Evolutionary conservation across 352 stramenopile species (phyloP).

Genomic region (Phytophthora uliginosa): DNA sequence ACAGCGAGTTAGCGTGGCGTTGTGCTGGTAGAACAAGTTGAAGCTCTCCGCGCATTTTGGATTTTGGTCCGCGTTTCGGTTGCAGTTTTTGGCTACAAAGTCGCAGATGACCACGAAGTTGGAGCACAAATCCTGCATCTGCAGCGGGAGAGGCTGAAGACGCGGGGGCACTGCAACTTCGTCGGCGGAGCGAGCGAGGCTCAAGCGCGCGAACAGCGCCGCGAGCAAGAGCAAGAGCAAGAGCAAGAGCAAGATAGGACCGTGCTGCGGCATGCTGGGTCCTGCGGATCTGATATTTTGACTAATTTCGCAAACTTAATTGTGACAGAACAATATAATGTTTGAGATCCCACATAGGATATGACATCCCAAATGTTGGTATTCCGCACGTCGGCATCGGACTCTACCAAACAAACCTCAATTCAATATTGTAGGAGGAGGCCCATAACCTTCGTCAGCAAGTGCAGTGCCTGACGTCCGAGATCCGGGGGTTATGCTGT

Average conservation of each 20-base stretch:
- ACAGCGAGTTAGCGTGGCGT: constrained; percentile 49
- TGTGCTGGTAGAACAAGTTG: constrained; percentile 58
- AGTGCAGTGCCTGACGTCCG: constrained; percentile 21
- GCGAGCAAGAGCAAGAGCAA: constrained; percentile 19
- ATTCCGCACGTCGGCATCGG: no score
- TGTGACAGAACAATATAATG: no score
- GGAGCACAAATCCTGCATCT: constrained; percentile 42
- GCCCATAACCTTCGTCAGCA: constrained; percentile 25
- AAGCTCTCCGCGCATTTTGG: constrained; percentile 60
- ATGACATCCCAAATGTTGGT: no score
- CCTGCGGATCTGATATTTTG: background rate
- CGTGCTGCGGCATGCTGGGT: background rate
- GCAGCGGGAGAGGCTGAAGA: background rate
- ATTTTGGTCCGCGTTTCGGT: constrained; percentile 12
- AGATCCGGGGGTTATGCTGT: constrained; percentile 25
- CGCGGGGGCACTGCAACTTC: background rate
- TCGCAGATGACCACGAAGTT: constrained; percentile 55
- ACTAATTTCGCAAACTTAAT: background rate
- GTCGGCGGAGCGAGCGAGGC: constrained; percentile 1
- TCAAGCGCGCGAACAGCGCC: background rate
- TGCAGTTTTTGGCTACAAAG: constrained; percentile 53
- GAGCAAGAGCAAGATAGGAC: no score
- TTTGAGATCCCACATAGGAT: no score
- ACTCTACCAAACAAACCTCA: no score
- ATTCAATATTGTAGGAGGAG: constrained; percentile 30